These are phyloP conservation scores for Exobasidium cylindrosporum DNA, from an alignment of 1,284 basidiomycete genomes.

Conservation along the genomic window DNA sequence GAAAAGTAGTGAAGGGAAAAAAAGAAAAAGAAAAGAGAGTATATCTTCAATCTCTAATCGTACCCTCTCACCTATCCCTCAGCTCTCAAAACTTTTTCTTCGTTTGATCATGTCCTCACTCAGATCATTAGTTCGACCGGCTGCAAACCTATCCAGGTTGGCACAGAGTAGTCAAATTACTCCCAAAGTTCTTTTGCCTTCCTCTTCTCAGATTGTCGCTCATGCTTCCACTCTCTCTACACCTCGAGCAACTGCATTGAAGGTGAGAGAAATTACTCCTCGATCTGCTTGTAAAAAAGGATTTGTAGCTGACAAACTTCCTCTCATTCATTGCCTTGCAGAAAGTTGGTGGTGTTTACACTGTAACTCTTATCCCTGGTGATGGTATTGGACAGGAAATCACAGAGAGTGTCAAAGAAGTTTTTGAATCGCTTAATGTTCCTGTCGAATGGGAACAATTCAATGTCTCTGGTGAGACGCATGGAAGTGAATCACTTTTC, in stretches of 20 bases:
- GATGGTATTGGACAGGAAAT: slow-evolving; percentile 83
- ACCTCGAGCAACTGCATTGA: slow-evolving; percentile 8
- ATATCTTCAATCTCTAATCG: too few species aligned
- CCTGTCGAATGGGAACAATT: slow-evolving; percentile 99
- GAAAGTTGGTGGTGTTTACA: slow-evolving; percentile 27
- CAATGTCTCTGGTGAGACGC: slow-evolving; percentile 93
- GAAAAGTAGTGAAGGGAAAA: not conserved
- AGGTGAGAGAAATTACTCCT: too few species aligned
- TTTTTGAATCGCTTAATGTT: slow-evolving; percentile 94
- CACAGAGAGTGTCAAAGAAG: slow-evolving; percentile 97
- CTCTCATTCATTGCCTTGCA: too few species aligned
- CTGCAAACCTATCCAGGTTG: not conserved
- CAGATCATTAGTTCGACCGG: not conserved
- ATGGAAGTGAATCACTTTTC: slow-evolving; percentile 89
- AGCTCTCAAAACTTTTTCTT: too few species aligned
- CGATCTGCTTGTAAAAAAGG: too few species aligned
- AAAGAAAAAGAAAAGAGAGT: not conserved
- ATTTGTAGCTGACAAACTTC: too few species aligned
- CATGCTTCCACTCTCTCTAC: slow-evolving; percentile 10
- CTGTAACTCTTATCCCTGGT: slow-evolving; percentile 55
- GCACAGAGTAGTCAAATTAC: slow-evolving; percentile 3
- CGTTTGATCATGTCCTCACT: slow-evolving; percentile 10
- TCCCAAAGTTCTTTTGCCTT: not conserved
- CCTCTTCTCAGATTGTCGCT: not conserved
- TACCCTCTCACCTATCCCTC: too few species aligned